Evolutionary conservation across 2,329 filamentous ascomycete species (phyloP), one percentile per base, ranked within the genome.

Genomic region (Monosporascus ibericus): DNA sequence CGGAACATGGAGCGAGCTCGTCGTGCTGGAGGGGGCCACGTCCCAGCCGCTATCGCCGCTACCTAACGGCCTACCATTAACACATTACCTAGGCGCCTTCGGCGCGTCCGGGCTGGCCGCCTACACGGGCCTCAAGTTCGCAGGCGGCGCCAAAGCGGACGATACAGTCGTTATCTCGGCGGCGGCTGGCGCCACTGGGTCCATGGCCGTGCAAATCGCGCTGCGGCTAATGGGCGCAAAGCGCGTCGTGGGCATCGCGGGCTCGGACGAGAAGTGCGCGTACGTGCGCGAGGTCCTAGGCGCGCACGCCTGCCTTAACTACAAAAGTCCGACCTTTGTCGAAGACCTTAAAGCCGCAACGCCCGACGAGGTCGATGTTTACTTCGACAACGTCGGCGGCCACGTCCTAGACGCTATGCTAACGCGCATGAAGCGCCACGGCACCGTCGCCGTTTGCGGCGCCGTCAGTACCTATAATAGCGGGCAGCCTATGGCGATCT

Each of bases 221-320:
- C 77, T 76, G 62, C 68, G 76, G 52, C 56, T 78, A 20, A 55
- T 77, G 15, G 69, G 73, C 6, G 72, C 73, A 44, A 75, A 71
- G 63, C 69, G 67, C 55, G 72, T 81, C 14, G 70, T 80, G 49
- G 78, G 78, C 11, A 79, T 81, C 50, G 75, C 78, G 0, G 77
- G 78, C 3, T 70, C 72, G 0, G 73, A 76, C 47, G 72, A 73
- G 47, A 81, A 81, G 65, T 81, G 79, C 63, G 61, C 63, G 20
- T 77, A 74, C 71, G 74, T 80, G 39, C 55, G 53, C 1, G 72
- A 76, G 53, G 65, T 64, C 46, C 68, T 81, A 1, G 78, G 78
- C 6, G 77, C 76, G 6, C 77, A 83, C 60, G 63, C 73, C 6
- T 80, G 77, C 59, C 57, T 83, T 52, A 79, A 82, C 67, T 82